Conservation (phyloP, 2,329 filamentous ascomycete species). For the Penicillium corylophilum region DNA sequence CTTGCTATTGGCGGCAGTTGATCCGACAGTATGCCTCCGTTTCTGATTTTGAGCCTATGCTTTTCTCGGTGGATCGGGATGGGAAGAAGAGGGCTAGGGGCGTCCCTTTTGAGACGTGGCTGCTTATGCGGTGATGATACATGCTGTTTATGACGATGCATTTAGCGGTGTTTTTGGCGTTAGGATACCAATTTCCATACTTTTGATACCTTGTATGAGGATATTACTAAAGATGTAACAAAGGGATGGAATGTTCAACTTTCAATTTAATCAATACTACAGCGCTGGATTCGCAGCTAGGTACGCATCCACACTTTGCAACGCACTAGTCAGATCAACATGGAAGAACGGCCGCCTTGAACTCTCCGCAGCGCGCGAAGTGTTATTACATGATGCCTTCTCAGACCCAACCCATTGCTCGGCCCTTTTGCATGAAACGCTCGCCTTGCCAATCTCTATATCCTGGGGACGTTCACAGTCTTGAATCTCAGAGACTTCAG, state of each 20-base stretch:
- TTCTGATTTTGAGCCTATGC: constrained; percentile 43
- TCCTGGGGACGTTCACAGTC: not conserved
- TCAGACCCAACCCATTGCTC: not conserved
- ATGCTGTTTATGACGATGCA: not conserved
- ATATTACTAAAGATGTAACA: too few species aligned
- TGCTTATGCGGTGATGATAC: constrained; percentile 26
- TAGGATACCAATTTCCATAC: not conserved
- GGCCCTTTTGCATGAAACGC: not conserved
- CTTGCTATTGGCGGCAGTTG: constrained; percentile 56
- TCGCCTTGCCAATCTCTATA: not conserved
- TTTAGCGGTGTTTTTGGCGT: constrained; percentile 7
- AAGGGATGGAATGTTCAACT: not conserved
- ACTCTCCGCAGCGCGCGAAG: not conserved
- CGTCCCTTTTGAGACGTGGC: constrained; percentile 44
- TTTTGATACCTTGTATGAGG: not conserved
- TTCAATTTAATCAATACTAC: not conserved
- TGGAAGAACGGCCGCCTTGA: constrained; percentile 38
- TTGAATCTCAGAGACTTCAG: not conserved
- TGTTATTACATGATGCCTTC: not conserved
- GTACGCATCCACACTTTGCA: not conserved
- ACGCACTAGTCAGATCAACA: not conserved
- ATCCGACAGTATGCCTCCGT: constrained; percentile 39
- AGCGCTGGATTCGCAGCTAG: not conserved
- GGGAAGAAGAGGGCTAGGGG: constrained; percentile 34
- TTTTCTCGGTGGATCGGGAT: constrained; percentile 30